phyloP scores from a whole-genome alignment of 495 filamentous ascomycete genomes.

The Sordaria brevicollis region DNA sequence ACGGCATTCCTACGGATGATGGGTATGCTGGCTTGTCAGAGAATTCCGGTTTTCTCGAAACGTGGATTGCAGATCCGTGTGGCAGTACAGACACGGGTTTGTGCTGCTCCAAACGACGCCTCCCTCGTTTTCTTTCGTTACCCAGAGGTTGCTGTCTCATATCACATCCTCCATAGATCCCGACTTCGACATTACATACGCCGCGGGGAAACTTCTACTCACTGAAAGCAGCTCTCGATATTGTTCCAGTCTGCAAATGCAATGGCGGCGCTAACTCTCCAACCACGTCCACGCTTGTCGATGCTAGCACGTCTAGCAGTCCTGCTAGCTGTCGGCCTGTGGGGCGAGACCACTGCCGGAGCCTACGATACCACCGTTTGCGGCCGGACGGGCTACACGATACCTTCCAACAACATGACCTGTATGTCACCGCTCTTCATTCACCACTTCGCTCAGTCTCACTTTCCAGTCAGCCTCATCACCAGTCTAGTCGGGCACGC shows the following conservation, averaged over 20 bases:
- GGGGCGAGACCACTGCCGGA: conserved; percentile 4
- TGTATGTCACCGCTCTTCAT: conserved; percentile 9
- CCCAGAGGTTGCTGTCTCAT: not conserved
- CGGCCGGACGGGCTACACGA: conserved; percentile 14
- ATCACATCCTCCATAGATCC: not conserved
- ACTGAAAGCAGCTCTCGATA: not conserved
- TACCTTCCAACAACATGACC: conserved; percentile 8
- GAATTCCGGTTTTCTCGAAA: not conserved
- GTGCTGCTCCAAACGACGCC: not conserved
- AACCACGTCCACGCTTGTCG: not conserved
- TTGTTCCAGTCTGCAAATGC: not conserved
- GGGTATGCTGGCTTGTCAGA: not conserved
- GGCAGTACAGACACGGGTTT: not conserved
- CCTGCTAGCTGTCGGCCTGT: conserved; percentile 1
- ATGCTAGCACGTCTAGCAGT: not conserved
- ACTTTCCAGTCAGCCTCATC: not conserved
- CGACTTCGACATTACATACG: not conserved
- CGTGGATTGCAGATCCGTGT: not conserved
- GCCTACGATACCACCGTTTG: conserved; percentile 16
- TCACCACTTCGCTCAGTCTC: not conserved
- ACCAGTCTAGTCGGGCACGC: not conserved
- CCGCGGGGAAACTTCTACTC: not conserved
- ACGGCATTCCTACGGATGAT: not conserved
- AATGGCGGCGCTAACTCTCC: not conserved
- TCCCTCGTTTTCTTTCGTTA: not conserved